Percentiles rank a stretch among this genome's conserved stretches.
Conservation (phyloP, 1,284 basidiomycete genomes). For the Anthracocystis walkeri region DNA sequence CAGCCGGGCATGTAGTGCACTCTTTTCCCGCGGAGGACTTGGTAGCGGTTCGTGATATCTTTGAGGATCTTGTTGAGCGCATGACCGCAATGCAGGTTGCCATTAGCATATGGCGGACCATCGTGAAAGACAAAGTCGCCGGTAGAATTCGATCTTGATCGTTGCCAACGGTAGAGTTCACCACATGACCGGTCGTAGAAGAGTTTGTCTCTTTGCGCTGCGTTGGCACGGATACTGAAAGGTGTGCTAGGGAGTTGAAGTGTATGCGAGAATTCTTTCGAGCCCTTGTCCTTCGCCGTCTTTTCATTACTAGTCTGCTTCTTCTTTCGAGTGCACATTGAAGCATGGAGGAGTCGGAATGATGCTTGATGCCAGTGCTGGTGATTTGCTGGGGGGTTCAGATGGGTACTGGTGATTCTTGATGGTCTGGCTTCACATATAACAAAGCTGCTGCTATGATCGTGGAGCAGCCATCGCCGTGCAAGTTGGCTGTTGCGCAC, state of each 20-base stretch:
- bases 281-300: conserved; percentile 8
- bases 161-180: conserved; percentile 86
- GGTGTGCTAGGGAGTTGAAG: conserved; percentile 84
- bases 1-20: conserved; percentile 96
- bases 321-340: conserved; percentile 12
- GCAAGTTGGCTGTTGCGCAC: background rate
- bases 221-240: conserved; percentile 82
- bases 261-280: conserved; percentile 74
- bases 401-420: background rate
- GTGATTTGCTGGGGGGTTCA: background rate
- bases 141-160: conserved; percentile 2
- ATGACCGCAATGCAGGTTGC: conserved; percentile 93
- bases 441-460: too few relatives aligned
- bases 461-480: background rate
- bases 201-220: conserved; percentile 76
- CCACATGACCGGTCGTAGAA: conserved; percentile 79
- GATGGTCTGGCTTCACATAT: background rate
- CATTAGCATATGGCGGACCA: conserved; percentile 98
- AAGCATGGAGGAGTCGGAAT: conserved; percentile 8
- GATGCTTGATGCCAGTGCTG: background rate
- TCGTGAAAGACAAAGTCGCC: conserved; percentile 86
- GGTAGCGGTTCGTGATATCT: conserved; percentile 92
- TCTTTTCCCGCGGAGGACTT: conserved; percentile 80
- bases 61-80: conserved; percentile 97
- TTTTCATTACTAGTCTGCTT: conserved; percentile 1